Evolutionary conservation across 2,329 filamentous ascomycete species (phyloP).

Genomic region (Pyrenochaeta sp.): DNA sequence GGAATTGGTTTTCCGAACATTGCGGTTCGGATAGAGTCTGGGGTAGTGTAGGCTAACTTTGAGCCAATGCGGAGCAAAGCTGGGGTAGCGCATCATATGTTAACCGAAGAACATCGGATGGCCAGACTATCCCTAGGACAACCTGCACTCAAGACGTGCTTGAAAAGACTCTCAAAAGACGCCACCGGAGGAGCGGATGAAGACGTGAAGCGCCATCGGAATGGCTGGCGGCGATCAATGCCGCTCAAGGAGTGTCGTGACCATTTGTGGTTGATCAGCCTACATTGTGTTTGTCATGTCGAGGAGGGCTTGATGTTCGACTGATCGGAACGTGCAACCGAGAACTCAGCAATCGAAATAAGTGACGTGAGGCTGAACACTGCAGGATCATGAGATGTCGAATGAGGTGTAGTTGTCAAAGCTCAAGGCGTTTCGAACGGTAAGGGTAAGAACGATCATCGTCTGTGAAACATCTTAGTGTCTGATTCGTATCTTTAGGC

Average conservation of each 20-base stretch:
- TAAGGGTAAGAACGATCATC: no score
- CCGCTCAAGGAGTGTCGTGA: neutral
- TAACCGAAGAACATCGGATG: neutral
- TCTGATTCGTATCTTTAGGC: no score
- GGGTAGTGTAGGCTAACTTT: constrained; percentile 7
- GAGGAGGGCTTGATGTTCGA: neutral
- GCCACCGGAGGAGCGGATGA: neutral
- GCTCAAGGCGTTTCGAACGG: no score
- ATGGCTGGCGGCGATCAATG: neutral
- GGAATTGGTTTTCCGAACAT: constrained; percentile 7
- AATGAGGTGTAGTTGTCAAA: no score
- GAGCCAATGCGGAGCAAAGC: constrained; percentile 8
- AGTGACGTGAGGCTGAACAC: neutral
- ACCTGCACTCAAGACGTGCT: neutral
- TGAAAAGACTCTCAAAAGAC: neutral
- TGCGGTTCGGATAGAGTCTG: neutral
- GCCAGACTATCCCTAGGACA: neutral
- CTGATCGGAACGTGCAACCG: neutral
- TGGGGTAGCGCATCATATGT: constrained; percentile 2
- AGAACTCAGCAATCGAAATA: neutral
- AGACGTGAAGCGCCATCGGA: neutral
- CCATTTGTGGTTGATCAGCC: neutral
- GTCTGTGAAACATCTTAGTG: no score
- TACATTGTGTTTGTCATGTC: neutral
- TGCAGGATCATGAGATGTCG: no score